Evolutionary conservation across 345 rosid species (phyloP).

Genomic region (Sonneratia alba): DNA sequence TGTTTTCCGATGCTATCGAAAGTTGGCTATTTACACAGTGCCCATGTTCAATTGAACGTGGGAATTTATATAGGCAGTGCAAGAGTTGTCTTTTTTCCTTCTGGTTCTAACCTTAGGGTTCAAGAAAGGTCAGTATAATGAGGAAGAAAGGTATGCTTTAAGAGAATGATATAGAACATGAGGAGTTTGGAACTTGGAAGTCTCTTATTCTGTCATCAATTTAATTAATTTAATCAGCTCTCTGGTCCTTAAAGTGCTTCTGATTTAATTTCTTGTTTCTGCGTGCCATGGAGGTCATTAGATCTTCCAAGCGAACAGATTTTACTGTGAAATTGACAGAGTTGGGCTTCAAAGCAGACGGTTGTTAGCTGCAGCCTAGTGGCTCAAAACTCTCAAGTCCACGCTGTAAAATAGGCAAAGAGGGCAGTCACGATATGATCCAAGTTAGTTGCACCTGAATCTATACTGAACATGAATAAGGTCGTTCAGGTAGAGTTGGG

Average conservation of each 20-base stretch:
- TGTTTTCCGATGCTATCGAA: slow-evolving; percentile 1
- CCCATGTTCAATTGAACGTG: slow-evolving; percentile 4
- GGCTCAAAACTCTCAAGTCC: no score
- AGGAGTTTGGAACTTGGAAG: neutral
- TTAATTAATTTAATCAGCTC: neutral
- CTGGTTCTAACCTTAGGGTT: slow-evolving; percentile 20
- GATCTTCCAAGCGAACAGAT: no score
- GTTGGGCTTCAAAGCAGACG: no score
- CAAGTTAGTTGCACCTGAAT: no score
- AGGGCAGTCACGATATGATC: no score
- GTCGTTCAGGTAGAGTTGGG: no score
- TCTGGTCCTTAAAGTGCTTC: neutral
- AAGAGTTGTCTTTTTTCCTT: neutral
- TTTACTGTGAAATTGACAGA: no score
- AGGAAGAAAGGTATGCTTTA: slow-evolving; percentile 37
- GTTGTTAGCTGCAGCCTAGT: no score
- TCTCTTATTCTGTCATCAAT: neutral
- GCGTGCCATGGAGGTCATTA: no score
- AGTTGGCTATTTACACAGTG: slow-evolving; percentile 10
- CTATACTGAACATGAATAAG: no score
- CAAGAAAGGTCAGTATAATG: slow-evolving; percentile 16
- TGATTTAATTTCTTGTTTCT: no score
- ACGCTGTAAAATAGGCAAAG: no score
- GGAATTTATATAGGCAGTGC: slow-evolving; percentile 3
- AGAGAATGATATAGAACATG: slow-evolving; percentile 1